These are phyloP conservation scores for Penicillium sp. DNA, from an alignment of 2,329 filamentous ascomycete species.

Conservation along the genomic window DNA sequence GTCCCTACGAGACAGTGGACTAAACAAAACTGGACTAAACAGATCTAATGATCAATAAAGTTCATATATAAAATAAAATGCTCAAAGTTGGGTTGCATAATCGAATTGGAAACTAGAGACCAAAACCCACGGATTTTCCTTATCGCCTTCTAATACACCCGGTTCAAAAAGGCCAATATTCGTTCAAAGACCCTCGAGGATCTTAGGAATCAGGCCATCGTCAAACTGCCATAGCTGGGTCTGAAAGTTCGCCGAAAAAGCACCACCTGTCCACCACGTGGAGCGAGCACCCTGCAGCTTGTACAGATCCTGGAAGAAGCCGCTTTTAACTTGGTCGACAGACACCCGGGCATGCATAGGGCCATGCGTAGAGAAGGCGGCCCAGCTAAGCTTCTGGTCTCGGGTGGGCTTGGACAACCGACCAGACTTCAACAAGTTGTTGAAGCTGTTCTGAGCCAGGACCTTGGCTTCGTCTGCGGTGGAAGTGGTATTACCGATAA, in stretches of 20 bases:
- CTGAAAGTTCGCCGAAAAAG: slow-evolving; percentile 35
- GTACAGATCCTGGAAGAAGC: slow-evolving; percentile 40
- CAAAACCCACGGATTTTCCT: no score
- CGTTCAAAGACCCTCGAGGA: slow-evolving; percentile 14
- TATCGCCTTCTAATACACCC: no score
- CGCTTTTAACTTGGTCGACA: slow-evolving; percentile 29
- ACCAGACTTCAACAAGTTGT: slow-evolving; percentile 14
- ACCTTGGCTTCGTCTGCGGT: slow-evolving; percentile 14
- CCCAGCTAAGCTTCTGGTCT: slow-evolving; percentile 18
- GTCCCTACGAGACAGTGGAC: no score
- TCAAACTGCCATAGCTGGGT: slow-evolving; percentile 25
- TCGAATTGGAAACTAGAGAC: no score
- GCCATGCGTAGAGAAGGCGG: slow-evolving; percentile 26
- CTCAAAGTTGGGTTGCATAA: no score
- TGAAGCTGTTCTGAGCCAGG: slow-evolving; percentile 17
- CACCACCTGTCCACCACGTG: slow-evolving; percentile 38
- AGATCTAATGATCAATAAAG: no score
- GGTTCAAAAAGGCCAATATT: no score
- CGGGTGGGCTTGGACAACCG: slow-evolving; percentile 4
- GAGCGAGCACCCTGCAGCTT: slow-evolving; percentile 39
- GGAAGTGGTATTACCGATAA: slow-evolving; percentile 19
- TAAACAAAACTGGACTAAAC: no score
- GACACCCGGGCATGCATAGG: slow-evolving; percentile 35
- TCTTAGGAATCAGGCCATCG: slow-evolving; percentile 21
- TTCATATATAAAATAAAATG: no score